Evolutionary conservation across 75 land plant species (phyloP).

Genomic region (Isoetes taiwanensis): DNA sequence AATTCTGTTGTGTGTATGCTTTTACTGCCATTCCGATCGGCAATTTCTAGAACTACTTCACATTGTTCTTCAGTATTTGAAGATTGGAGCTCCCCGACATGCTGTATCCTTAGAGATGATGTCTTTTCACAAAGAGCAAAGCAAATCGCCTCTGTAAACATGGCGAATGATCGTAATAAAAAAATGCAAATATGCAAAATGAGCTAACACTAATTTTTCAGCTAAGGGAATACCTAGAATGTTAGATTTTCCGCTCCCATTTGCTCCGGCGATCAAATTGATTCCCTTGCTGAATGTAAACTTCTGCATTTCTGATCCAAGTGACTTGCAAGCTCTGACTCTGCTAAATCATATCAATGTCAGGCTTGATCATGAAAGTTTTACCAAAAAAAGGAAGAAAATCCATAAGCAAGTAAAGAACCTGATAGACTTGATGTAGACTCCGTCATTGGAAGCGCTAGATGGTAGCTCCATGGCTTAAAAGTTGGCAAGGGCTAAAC

Average conservation of each 20-base stretch:
- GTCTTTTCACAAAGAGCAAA: constrained; percentile 20
- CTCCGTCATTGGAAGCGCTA: too few relatives aligned
- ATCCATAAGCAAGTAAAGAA: too few relatives aligned
- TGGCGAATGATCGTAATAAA: too few relatives aligned
- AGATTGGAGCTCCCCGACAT: constrained; percentile 17
- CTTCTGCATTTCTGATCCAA: constrained; percentile 15
- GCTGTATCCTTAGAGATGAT: constrained; percentile 9
- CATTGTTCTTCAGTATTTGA: constrained; percentile 18
- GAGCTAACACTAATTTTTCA: not conserved
- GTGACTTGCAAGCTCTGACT: constrained; percentile 20
- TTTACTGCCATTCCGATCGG: not conserved
- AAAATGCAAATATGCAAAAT: too few relatives aligned
- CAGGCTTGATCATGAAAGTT: too few relatives aligned
- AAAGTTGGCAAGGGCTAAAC: too few relatives aligned
- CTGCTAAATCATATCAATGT: too few relatives aligned
- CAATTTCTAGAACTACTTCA: constrained; percentile 10
- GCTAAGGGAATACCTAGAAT: constrained; percentile 14
- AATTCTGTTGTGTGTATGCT: not conserved
- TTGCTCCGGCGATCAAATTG: constrained; percentile 20
- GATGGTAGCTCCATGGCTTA: too few relatives aligned
- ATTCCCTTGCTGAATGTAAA: constrained; percentile 15
- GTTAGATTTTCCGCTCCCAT: constrained; percentile 24
- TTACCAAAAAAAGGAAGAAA: too few relatives aligned
- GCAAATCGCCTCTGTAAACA: constrained; percentile 16
- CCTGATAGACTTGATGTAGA: too few relatives aligned